A percentile compares a stretch with the other conserved stretches of the same genome.
These are phyloP conservation scores for Phytophthora foliorum DNA, from an alignment of 352 stramenopile genomes.

Conservation along the genomic window DNA sequence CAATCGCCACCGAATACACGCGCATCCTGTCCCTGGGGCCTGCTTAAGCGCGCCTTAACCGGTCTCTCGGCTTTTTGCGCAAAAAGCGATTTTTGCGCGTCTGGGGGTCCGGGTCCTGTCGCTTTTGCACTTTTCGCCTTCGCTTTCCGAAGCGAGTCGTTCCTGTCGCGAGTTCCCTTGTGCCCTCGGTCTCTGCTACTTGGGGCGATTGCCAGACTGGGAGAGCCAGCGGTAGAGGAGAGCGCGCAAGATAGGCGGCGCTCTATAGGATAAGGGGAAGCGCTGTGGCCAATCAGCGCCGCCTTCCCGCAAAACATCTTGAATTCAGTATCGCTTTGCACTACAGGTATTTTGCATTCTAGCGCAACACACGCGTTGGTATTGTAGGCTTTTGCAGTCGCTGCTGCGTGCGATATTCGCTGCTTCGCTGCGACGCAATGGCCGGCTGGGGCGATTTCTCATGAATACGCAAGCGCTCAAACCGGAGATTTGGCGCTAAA, in stretches of 20 bases:
- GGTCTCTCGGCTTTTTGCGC: neutral
- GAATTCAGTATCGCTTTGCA: no score
- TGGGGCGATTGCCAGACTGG: slow-evolving; percentile 39
- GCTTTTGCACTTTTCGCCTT: no score
- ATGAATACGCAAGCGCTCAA: neutral
- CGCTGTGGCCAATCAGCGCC: slow-evolving; percentile 21
- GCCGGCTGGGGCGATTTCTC: neutral
- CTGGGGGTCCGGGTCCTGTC: slow-evolving; percentile 16
- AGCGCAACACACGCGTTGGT: no score
- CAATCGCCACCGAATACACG: slow-evolving; percentile 15
- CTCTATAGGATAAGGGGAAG: slow-evolving; percentile 25
- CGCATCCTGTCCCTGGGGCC: slow-evolving; percentile 25
- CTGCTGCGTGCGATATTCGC: slow-evolving; percentile 19
- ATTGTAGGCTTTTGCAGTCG: no score
- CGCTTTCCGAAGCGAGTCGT: no score
- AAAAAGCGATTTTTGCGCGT: slow-evolving; percentile 12
- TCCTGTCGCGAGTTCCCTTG: slow-evolving; percentile 24
- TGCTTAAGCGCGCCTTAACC: neutral
- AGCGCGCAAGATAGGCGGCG: slow-evolving; percentile 30
- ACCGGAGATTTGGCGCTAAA: slow-evolving; percentile 4
- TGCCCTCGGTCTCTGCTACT: slow-evolving; percentile 14
- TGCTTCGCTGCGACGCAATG: neutral
- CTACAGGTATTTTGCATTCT: no score
- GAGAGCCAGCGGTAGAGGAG: slow-evolving; percentile 42
- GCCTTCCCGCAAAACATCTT: slow-evolving; percentile 1